A percentile compares a stretch with the other conserved stretches of the same genome.
phyloP scores from a whole-genome alignment of 257 asterid species.

The Solanum virginianum region DNA sequence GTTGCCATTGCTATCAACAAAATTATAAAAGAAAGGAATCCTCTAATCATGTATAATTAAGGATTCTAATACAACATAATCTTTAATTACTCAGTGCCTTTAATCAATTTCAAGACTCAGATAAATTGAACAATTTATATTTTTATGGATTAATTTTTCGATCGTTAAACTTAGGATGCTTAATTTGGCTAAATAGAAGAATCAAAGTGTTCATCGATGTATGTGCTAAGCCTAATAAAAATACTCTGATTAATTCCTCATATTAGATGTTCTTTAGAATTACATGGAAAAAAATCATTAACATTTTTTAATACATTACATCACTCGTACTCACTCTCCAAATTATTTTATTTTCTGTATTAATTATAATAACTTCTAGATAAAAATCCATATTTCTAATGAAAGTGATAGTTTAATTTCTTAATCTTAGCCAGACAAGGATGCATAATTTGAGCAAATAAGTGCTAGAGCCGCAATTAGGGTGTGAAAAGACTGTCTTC shows the following conservation, averaged over 20 bases:
- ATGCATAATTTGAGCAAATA: neutral
- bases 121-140: no score
- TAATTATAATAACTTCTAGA: neutral
- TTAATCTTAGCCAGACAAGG: neutral
- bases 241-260: neutral
- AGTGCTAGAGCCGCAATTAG: no score
- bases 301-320: neutral
- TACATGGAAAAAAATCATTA: neutral
- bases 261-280: neutral
- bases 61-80: no score
- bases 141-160: no score
- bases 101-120: no score
- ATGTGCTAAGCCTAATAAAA: neutral
- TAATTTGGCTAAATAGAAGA: neutral
- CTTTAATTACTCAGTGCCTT: no score
- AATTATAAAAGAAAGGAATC: no score
- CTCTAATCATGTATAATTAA: no score
- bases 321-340: neutral
- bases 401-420: slow-evolving; percentile 7
- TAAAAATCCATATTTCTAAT: neutral
- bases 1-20: no score
- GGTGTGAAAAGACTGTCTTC: no score
- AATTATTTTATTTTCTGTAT: neutral
- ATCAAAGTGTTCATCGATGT: neutral
- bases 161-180: neutral